Base-by-base conservation (phyloP, 495 filamentous ascomycete species). In the Penicillium antarcticum region DNA sequence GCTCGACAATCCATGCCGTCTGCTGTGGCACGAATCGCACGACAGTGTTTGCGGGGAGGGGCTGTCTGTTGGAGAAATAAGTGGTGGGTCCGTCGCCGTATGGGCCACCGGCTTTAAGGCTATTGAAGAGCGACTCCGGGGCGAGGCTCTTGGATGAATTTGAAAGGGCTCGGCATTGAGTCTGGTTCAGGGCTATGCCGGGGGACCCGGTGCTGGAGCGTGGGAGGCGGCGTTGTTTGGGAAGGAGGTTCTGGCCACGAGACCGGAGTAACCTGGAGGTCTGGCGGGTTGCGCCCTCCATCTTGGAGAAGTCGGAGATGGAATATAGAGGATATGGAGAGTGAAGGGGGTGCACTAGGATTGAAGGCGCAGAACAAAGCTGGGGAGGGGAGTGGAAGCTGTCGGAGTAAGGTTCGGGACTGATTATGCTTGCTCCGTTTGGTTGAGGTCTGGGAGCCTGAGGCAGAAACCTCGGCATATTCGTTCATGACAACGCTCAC, bases 1-100 rank as follows among this genome's bases (percentile, higher is more conserved):
- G 89, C 74, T 98, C 95, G 34, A 98, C 94, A 51, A 98, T 91
- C 95, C 95, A 98, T 75, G 94, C 95, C 48, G 92, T 96, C 75
- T 97, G 94, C 70, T 98, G 95, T 9, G 95, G 94, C 23, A 98
- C 95, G 75, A 98, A 98, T 48, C 92, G 90, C 55, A 98, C 80
- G 57, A 98, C 78, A 19, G 95, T 97, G 73, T 97, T 98, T 48
- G 91, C 87, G 18, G 94, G 94, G 21, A 96, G 76, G 13, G 78
- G 68, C 41, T 77, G 69, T 32, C 80, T 79, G 59, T 80, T 81
- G 56, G 85, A 80, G 66, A 86, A 87, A 54, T 79, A 77, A 3
- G 70, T 71, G 7, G 72, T 55, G 2, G 72, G 68, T 1, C 57
- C 55, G 29, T 51, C 39, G 10, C 53, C 58, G 11, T 62, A 58